Base-by-base conservation (phyloP, 2,329 filamentous ascomycete species). In the Penicillium verrucosum region DNA sequence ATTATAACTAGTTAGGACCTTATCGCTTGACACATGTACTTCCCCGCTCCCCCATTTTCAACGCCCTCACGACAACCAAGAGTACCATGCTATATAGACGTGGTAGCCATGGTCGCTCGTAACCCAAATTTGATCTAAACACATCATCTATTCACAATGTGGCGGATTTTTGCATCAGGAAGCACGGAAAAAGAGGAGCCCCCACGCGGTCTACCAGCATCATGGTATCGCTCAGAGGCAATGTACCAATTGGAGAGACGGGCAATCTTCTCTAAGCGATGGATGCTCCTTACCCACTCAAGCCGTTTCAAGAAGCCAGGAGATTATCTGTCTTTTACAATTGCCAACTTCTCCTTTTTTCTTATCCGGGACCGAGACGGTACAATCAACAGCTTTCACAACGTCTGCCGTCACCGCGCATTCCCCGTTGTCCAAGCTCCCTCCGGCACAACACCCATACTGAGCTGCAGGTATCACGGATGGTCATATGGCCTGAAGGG, bases 231-330 rank as follows among this genome's bases (percentile, higher is more conserved):
- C n/a, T 68, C 65, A 3, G 59, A 62, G 23, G 61, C 60, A 2
- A 59, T 68, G 53, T 67, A 67, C n/a, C 59, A 64, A 44, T 59
- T 68, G 4, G 66, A 68, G 37, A 58, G 65, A 10, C 65, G 66
- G 8, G 65, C 66, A 36, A 62, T 68, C 25, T 68, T 67, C 54
- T 68, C 65, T 29, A 67, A 63, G 43, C 58, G 59, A 23, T 68
- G 64, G 65, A 45, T 68, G 8, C 57, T 68, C 4, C 51, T 67
- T 40, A 65, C 65, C 0, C 65, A 68, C 32, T 54, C 54, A 1
- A 58, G 51, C 9, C 63, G 62, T 3, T 64, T 71, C 46, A 43
- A 45, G 5, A 64, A 67, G 32, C 27, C 60, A 8, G 69, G 68
- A 5, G 58, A 65, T 37, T 68, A 59, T 30, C 58, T 64, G 8